Conservation (phyloP, 192 early-diverging fungal species). For the Gonapodya sp. region DNA sequence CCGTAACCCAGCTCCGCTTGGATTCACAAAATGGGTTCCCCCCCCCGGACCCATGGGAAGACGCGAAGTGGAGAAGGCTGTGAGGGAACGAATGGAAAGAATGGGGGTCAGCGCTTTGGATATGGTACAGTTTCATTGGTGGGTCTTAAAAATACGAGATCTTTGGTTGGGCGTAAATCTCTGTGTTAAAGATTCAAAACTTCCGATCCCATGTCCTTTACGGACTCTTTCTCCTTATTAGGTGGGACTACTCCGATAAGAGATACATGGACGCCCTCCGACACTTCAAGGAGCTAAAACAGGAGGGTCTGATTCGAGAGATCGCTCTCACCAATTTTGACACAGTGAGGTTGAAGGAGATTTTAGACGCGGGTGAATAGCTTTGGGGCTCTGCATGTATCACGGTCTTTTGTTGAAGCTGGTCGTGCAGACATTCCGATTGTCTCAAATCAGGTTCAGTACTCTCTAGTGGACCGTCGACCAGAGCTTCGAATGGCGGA, state of each 20-base stretch:
- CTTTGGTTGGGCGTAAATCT: too few relatives aligned
- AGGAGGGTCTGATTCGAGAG: background rate
- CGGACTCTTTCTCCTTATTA: too few relatives aligned
- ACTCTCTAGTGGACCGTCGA: background rate
- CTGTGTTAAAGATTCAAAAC: too few relatives aligned
- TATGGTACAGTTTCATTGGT: background rate
- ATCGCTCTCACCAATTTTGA: background rate
- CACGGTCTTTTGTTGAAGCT: background rate
- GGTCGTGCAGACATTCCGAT: background rate
- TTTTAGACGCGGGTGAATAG: background rate
- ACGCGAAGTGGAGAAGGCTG: background rate
- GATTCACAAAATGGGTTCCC: background rate
- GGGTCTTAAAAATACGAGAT: background rate
- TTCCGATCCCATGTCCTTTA: too few relatives aligned
- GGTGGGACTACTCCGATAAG: background rate
- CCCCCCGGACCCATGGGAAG: background rate
- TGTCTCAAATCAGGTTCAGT: slow-evolving; percentile 9
- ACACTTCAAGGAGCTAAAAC: background rate
- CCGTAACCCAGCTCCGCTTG: background rate
- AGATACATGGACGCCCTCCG: background rate
- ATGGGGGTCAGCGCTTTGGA: slow-evolving; percentile 3
- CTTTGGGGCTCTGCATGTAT: background rate
- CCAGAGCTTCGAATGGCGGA: background rate
- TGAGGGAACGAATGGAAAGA: background rate
- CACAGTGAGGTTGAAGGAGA: background rate